phyloP scores from a whole-genome alignment of 441 rosid genomes.

The Syzygium malaccense region DNA sequence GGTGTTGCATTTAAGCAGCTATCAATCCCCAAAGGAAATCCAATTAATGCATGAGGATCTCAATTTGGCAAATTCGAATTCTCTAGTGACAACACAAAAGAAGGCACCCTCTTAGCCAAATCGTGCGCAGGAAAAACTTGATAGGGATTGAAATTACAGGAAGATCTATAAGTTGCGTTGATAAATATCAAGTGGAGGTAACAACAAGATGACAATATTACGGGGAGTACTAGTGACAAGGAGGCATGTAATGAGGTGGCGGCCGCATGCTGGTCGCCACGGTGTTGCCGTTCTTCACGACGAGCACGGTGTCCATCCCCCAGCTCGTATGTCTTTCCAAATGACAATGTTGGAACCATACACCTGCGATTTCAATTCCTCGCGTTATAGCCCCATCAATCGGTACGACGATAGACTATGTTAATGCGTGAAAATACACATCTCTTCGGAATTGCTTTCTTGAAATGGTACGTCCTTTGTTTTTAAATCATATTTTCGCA shows the following conservation, averaged over 20 bases:
- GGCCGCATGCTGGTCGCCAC: conserved; percentile 11
- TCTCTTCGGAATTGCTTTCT: neutral
- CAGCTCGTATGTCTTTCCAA: conserved; percentile 30
- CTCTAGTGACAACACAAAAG: no score
- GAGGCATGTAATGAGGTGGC: conserved; percentile 43
- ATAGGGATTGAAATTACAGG: neutral
- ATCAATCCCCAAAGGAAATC: no score
- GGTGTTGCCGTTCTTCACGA: conserved; percentile 44
- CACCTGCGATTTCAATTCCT: conserved; percentile 11
- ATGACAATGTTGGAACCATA: conserved; percentile 34
- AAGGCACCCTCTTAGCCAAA: no score
- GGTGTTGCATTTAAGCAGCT: no score
- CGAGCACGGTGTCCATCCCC: conserved; percentile 52
- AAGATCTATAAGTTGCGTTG: neutral
- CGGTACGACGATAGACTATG: neutral
- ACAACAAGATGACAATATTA: neutral
- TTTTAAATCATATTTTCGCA: neutral
- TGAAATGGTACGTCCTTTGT: neutral
- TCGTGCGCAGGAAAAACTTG: no score
- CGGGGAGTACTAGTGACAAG: conserved; percentile 13
- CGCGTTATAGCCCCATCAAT: neutral
- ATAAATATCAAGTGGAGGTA: neutral
- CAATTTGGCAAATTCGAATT: no score
- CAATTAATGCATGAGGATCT: no score
- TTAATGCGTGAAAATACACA: neutral